Evolutionary conservation across 352 stramenopile genomes (phyloP), one percentile per base, ranked within the genome.

Genomic region (Phytophthora lateralis): DNA sequence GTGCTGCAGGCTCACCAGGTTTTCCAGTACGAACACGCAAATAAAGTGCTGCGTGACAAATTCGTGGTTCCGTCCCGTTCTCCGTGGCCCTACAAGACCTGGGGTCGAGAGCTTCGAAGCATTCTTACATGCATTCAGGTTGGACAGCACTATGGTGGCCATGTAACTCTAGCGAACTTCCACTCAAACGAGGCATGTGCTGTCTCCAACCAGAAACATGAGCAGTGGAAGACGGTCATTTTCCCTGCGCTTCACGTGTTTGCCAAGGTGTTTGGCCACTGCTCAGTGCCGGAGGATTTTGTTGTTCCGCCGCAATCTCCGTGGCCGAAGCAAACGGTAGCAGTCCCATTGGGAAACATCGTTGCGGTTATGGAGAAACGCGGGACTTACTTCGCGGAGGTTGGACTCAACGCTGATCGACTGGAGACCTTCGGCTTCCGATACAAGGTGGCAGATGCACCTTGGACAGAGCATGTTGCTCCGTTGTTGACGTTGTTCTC

Each of bases 361-460:
- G 47, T 60, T 17, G 38, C 46, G 34, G 39, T 10, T 15, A 65
- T 75, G 42, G 55, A 71, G 29, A 55, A 44, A 17, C 21, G 11
- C 20, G 66, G 66, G 17, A 8, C 17, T 14, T 71, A 63, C 26
- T 71, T 75, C 30, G n/a, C 53, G 8, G 49, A 75, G 8, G 32
- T 71, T 48, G 66, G 61, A 2, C 51, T 67, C 4, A 61, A 75
- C 44, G 66, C 66, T 6, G 62, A 75, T 48, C 55, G 51, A 10
- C 34, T 75, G 15, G 66, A 68, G n/a, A 57, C 51, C 6, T 71
- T 75, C 10, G 66, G 66, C 29, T 75, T 75, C 34, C 37, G 55
- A 41, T 71, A 71, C 52, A 62, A 71, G 32, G 30, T 75, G 20
- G 37, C 39, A 47, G 62, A 75, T 26, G 35, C 30, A 8, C 45